Percentiles rank a stretch among this genome's conserved stretches.
Evolutionary conservation across 129 eudicot species (phyloP).

Genomic region (Calendula officinalis): DNA sequence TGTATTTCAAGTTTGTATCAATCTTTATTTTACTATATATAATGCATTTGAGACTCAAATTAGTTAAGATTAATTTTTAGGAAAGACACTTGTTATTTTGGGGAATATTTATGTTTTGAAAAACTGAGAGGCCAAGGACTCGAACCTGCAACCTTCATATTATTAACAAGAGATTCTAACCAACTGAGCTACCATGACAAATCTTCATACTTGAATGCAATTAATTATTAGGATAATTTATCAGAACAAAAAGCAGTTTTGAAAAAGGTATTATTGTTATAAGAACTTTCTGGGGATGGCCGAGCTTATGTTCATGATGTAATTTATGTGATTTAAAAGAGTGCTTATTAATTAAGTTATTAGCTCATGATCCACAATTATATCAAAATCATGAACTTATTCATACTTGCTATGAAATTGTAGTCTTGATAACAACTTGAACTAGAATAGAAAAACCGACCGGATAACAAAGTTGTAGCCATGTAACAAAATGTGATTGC

Average conservation of each 20-base stretch:
- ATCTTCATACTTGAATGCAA: too few species aligned
- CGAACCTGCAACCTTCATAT: too few species aligned
- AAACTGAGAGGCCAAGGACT: too few species aligned
- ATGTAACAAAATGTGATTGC: not conserved
- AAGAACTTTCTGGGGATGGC: not conserved
- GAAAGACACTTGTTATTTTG: too few species aligned
- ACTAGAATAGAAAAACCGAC: not conserved
- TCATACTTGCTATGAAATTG: not conserved
- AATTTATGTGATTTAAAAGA: not conserved
- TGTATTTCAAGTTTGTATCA: not conserved
- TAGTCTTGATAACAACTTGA: not conserved
- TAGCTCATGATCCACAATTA: not conserved
- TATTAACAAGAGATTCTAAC: not conserved
- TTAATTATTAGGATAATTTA: too few species aligned
- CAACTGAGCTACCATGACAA: too few species aligned
- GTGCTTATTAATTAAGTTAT: not conserved
- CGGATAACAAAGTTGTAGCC: not conserved
- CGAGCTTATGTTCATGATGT: not conserved
- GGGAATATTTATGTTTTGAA: too few species aligned
- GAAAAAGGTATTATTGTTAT: not conserved
- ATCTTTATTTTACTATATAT: not conserved
- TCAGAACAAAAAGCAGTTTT: too few species aligned
- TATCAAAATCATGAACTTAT: not conserved
- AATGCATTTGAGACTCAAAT: not conserved
- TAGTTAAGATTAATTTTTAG: not conserved